Conservation (phyloP, 345 rosid genomes). For the Combretum micranthum region DNA sequence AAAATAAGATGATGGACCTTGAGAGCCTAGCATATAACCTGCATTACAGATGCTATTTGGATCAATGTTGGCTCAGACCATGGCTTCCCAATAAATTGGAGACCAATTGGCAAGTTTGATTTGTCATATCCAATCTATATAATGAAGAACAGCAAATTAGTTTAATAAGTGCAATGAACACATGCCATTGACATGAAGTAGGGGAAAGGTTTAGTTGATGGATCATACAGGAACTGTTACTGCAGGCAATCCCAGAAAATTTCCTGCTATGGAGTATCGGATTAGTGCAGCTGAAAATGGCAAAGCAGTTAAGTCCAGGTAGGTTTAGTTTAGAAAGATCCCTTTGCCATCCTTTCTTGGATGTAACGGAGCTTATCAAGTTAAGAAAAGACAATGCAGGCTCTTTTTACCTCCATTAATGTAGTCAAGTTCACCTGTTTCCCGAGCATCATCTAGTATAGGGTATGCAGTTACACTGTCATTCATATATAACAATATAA, state of each 20-base stretch:
- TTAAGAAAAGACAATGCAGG: not conserved
- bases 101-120: conserved; percentile 57
- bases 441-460: conserved; percentile 30
- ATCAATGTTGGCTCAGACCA: conserved; percentile 68
- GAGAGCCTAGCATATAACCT: conserved; percentile 25
- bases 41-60: conserved; percentile 52
- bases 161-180: not conserved
- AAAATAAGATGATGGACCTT: not conserved
- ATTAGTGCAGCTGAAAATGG: conserved; percentile 55
- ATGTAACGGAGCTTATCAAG: not conserved
- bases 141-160: not conserved
- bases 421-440: conserved; percentile 72
- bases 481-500: not conserved
- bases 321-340: not conserved
- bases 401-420: conserved; percentile 56
- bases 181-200: not conserved
- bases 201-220: not conserved
- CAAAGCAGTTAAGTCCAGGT: conserved; percentile 8
- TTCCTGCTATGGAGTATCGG: conserved; percentile 69
- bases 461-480: conserved; percentile 63
- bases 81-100: conserved; percentile 69
- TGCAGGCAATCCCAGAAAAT: conserved; percentile 71
- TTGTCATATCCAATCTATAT: conserved; percentile 62
- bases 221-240: conserved; percentile 49
- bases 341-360: not conserved